Percentiles rank a stretch among this genome's conserved stretches.
phyloP scores from a whole-genome alignment of 108 stramenopile genomes.

The Cyclotella choctawhatcheeana region DNA sequence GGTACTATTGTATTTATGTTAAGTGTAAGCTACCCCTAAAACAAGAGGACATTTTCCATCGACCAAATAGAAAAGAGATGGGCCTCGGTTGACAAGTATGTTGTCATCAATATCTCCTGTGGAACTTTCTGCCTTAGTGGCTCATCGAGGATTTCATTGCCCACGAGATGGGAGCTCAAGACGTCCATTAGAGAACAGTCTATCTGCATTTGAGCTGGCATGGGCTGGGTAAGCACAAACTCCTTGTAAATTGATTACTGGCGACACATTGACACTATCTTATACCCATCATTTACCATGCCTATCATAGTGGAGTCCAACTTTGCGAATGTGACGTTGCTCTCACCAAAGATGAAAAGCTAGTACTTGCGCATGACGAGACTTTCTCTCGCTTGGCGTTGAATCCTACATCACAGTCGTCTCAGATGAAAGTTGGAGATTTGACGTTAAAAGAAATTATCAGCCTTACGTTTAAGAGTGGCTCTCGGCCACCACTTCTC shows the following conservation, averaged over 20 bases:
- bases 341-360: slow-evolving; percentile 79
- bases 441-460: slow-evolving; percentile 78
- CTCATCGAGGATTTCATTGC: slow-evolving; percentile 80
- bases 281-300: too few species aligned
- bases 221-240: slow-evolving; percentile 53
- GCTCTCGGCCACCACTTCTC: slow-evolving; percentile 72
- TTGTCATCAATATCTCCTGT: slow-evolving; percentile 26
- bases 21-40: too few species aligned
- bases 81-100: slow-evolving; percentile 45
- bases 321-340: slow-evolving; percentile 84
- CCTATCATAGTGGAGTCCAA: slow-evolving; percentile 34
- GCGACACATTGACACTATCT: too few species aligned
- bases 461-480: slow-evolving; percentile 65
- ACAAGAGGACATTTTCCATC: too few species aligned
- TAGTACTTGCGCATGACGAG: slow-evolving; percentile 75
- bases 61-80: too few species aligned
- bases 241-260: not conserved
- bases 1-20: too few species aligned
- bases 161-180: slow-evolving; percentile 58
- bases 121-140: slow-evolving; percentile 53
- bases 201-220: slow-evolving; percentile 73
- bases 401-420: slow-evolving; percentile 44
- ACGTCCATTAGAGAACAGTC: slow-evolving; percentile 76
- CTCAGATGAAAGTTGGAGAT: slow-evolving; percentile 60
- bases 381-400: slow-evolving; percentile 72